phyloP scores from a whole-genome alignment of 1,284 basidiomycete species.

The Spongispora temasekensis region DNA sequence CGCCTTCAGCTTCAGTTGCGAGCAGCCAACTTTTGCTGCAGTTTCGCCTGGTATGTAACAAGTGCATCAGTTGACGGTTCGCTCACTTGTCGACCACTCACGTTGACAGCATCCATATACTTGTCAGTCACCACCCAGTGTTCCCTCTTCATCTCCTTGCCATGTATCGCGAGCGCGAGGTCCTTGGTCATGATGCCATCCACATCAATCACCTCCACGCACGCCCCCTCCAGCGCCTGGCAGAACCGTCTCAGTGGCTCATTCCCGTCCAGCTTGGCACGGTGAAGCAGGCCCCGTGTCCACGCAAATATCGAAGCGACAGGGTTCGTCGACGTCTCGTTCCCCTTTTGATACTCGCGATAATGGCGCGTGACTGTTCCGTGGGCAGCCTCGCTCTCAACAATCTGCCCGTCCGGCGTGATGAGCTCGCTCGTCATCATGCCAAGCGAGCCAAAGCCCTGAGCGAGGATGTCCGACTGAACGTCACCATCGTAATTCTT shows the following conservation, averaged over 20 bases:
- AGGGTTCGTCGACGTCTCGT: conserved; percentile 96
- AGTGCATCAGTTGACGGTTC: too few relatives aligned
- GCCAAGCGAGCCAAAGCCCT: conserved; percentile 91
- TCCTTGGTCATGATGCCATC: conserved; percentile 97
- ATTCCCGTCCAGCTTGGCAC: conserved; percentile 92
- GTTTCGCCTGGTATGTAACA: conserved; percentile 45
- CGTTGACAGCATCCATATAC: conserved; percentile 90
- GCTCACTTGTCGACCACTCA: too few relatives aligned
- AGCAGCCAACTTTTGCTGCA: conserved; percentile 55
- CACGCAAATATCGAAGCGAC: conserved; percentile 99
- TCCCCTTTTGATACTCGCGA: conserved; percentile 95
- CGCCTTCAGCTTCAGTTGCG: too few relatives aligned
- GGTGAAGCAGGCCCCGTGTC: conserved; percentile 93
- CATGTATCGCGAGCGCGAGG: conserved; percentile 93
- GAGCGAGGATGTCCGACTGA: conserved; percentile 89
- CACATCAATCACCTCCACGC: conserved; percentile 89
- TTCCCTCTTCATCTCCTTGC: conserved; percentile 86
- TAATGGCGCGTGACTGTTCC: conserved; percentile 96
- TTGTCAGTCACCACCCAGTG: conserved; percentile 93
- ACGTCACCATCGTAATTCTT: conserved; percentile 99
- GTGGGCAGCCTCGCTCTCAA: conserved; percentile 96
- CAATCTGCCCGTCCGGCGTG: conserved; percentile 91
- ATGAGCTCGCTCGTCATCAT: conserved; percentile 99
- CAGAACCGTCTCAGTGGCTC: conserved; percentile 78
- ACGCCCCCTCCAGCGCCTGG: conserved; percentile 80